Percentiles rank a stretch among this genome's conserved stretches.
These are phyloP conservation scores for Iodosphaeria phyllophila DNA, from an alignment of 2,329 filamentous ascomycete species.

Conservation along the genomic window DNA sequence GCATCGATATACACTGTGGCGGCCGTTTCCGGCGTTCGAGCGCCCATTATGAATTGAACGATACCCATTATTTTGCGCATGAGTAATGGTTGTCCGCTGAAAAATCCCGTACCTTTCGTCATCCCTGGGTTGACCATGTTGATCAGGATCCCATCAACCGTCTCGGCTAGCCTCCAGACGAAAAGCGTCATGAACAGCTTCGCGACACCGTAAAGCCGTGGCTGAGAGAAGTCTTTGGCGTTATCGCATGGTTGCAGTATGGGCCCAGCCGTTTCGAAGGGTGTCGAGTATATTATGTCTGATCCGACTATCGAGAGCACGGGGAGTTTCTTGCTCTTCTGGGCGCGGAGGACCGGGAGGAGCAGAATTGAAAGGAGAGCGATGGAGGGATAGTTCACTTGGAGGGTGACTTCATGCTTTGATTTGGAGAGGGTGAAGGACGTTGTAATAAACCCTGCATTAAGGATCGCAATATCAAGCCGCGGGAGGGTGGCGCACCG, in stretches of 20 bases:
- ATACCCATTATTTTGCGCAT: not conserved
- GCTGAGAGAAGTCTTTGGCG: not conserved
- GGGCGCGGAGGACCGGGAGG: constrained; percentile 4
- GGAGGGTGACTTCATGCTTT: constrained; percentile 5
- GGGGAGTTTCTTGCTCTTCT: constrained; percentile 1
- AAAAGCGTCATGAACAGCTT: constrained; percentile 1
- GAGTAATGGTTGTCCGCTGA: not conserved
- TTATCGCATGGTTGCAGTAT: constrained; percentile 1
- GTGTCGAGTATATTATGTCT: constrained; percentile 2
- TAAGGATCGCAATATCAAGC: constrained; percentile 8
- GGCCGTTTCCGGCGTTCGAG: constrained; percentile 1
- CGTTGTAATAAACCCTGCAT: constrained; percentile 7
- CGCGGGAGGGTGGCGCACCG: constrained; percentile 11
- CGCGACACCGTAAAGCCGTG: constrained; percentile 1
- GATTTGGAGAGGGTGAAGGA: not conserved
- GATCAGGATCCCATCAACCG: constrained; percentile 2
- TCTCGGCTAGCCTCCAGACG: constrained; percentile 1
- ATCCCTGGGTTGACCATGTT: constrained; percentile 3
- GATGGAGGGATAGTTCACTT: constrained; percentile 8
- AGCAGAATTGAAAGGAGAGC: constrained; percentile 5
- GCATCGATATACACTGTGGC: constrained; percentile 3
- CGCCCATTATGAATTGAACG: not conserved
- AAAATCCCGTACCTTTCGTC: constrained; percentile 1
- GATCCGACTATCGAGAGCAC: constrained; percentile 5
- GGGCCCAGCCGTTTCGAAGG: not conserved